Evolutionary conservation across 345 rosid species (phyloP).

Genomic region (Clausena lansium): DNA sequence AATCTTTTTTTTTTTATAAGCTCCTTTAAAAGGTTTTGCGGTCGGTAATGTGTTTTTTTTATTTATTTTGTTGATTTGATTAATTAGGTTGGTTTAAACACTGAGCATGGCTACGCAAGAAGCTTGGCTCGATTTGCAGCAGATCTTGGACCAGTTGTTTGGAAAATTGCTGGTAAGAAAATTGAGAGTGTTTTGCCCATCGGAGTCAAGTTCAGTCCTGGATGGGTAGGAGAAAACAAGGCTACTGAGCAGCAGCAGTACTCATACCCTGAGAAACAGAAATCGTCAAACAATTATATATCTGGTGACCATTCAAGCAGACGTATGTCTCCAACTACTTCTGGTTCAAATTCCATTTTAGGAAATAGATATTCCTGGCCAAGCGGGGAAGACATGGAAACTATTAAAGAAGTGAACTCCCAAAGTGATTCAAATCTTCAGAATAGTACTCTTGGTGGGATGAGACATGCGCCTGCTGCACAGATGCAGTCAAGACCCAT

Average conservation of each 20-base stretch:
- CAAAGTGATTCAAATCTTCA: slow-evolving; percentile 33
- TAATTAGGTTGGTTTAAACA: slow-evolving; percentile 74
- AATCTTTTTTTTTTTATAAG: background rate
- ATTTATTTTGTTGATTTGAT: slow-evolving; percentile 13
- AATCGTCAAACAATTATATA: slow-evolving; percentile 24
- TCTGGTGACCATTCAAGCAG: slow-evolving; percentile 43
- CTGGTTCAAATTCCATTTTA: slow-evolving; percentile 33
- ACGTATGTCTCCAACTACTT: slow-evolving; percentile 38
- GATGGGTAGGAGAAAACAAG: slow-evolving; percentile 79
- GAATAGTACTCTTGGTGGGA: slow-evolving; percentile 23
- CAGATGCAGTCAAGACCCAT: slow-evolving; percentile 28
- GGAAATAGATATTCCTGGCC: slow-evolving; percentile 35
- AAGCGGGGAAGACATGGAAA: slow-evolving; percentile 38
- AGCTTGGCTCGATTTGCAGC: slow-evolving; percentile 89
- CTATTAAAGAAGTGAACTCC: slow-evolving; percentile 31
- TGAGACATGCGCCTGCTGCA: slow-evolving; percentile 21
- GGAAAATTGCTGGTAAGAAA: slow-evolving; percentile 75
- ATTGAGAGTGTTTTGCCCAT: slow-evolving; percentile 54
- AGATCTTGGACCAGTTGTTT: slow-evolving; percentile 76
- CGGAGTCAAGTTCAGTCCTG: slow-evolving; percentile 65
- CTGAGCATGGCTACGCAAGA: slow-evolving; percentile 79
- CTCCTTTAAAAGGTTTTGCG: background rate
- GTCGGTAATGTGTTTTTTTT: background rate
- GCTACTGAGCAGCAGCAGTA: slow-evolving; percentile 32
- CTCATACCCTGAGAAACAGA: slow-evolving; percentile 26